Evolutionary conservation across 768 basidiomycete species (phyloP).

Genomic region (Mycena metata): DNA sequence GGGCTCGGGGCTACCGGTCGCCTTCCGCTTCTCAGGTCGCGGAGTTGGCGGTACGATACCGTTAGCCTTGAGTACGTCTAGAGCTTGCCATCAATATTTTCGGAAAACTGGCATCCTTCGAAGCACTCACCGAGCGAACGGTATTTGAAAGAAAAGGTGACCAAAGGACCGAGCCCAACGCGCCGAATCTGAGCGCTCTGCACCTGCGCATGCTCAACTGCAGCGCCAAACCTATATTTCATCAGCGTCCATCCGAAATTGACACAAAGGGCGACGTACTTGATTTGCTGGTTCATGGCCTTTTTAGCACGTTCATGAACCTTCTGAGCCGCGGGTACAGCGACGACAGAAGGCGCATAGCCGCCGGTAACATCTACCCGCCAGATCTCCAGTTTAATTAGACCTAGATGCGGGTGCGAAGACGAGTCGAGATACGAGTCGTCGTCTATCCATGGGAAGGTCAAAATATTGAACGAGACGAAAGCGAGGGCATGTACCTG

Average conservation of each 20-base stretch:
- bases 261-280: conserved; percentile 2
- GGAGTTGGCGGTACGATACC: conserved; percentile 21
- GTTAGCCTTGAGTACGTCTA: conserved; percentile 25
- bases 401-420: conserved; percentile 27
- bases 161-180: conserved; percentile 19
- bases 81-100: not conserved
- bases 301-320: conserved; percentile 35
- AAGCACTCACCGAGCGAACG: conserved; percentile 26
- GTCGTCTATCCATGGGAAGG: conserved; percentile 20
- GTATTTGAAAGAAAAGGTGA: conserved; percentile 36
- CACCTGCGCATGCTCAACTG: conserved; percentile 20
- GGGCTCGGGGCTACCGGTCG: conserved; percentile 26
- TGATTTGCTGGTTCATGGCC: conserved; percentile 34
- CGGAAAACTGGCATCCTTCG: not conserved
- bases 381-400: conserved; percentile 31
- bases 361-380: conserved; percentile 22
- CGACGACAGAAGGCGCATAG: conserved; percentile 5
- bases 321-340: conserved; percentile 16
- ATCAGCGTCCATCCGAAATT: not conserved
- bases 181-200: conserved; percentile 30
- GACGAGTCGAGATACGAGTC: conserved; percentile 31
- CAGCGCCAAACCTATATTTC: conserved; percentile 27
- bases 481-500: not conserved
- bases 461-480: not conserved
- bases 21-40: conserved; percentile 26